Percentiles rank a stretch among this genome's conserved stretches.
phyloP scores from a whole-genome alignment of 129 eudicot genomes.

The Erigeron canadensis region DNA sequence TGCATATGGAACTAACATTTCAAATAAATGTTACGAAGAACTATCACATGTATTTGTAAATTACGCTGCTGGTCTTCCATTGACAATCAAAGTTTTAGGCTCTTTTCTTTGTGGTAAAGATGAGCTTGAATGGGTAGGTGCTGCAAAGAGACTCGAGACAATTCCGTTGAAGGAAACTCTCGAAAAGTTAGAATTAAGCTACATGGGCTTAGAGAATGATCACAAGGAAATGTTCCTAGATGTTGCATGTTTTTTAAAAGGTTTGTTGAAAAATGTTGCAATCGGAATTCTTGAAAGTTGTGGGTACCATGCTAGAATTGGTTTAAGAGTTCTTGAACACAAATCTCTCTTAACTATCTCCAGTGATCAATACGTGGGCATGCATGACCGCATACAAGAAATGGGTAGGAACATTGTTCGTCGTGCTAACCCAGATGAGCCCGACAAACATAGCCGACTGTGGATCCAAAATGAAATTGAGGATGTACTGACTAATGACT shows the following conservation, averaged over 20 bases:
- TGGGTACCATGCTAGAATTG: constrained; percentile 39
- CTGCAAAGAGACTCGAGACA: neutral
- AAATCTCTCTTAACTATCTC: constrained; percentile 39
- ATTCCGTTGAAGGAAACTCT: neutral
- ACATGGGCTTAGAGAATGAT: constrained; percentile 14
- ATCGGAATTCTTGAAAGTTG: constrained; percentile 36
- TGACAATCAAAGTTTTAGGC: constrained; percentile 4
- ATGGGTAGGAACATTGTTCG: constrained; percentile 58
- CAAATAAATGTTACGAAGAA: neutral
- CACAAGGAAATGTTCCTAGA: constrained; percentile 26
- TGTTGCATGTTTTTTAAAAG: neutral
- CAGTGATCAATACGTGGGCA: constrained; percentile 2
- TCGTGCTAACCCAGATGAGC: constrained; percentile 21
- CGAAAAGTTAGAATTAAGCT: constrained; percentile 11
- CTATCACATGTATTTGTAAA: neutral
- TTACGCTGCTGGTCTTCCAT: constrained; percentile 21
- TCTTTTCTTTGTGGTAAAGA: neutral
- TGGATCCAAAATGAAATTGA: constrained; percentile 39
- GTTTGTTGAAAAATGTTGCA: constrained; percentile 23
- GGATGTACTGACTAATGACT: constrained; percentile 22
- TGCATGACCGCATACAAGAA: constrained; percentile 52
- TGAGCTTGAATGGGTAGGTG: constrained; percentile 8
- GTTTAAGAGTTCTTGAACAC: constrained; percentile 25
- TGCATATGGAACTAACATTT: neutral
- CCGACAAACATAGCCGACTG: constrained; percentile 49